Percentiles rank a stretch among this genome's conserved stretches.
These are phyloP conservation scores for Sanghuangporus weigelae DNA, from an alignment of 1,284 basidiomycete genomes.

Conservation along the genomic window DNA sequence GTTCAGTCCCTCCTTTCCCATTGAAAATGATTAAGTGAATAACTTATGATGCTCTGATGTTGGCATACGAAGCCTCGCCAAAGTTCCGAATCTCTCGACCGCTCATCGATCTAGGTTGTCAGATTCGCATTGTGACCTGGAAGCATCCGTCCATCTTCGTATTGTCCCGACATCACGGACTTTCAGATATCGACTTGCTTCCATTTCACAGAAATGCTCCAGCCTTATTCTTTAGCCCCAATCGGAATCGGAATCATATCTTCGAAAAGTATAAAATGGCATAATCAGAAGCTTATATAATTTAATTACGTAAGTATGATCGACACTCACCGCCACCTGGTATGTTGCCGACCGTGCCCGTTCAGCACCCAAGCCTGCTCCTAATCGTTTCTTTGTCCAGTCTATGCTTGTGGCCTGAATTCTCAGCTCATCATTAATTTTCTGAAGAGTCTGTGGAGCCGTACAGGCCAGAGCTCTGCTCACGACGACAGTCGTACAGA, in stretches of 20 bases:
- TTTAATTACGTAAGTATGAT: neutral
- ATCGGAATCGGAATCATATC: neutral
- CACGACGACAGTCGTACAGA: conserved; percentile 4
- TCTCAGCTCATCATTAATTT: neutral
- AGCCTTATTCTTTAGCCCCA: conserved; percentile 5
- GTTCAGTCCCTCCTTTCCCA: neutral
- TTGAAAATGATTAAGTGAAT: neutral
- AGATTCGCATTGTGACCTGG: neutral
- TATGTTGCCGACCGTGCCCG: neutral
- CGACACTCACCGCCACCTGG: neutral
- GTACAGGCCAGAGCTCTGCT: neutral
- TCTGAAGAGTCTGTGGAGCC: conserved; percentile 2
- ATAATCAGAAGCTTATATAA: neutral
- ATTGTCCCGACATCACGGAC: neutral
- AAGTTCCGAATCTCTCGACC: neutral
- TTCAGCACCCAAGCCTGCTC: neutral
- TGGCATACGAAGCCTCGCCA: neutral
- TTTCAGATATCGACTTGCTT: neutral
- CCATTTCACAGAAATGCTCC: conserved; percentile 1
- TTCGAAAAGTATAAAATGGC: neutral
- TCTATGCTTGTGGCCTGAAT: neutral
- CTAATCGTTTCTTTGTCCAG: neutral
- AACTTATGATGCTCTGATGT: neutral
- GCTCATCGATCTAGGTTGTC: neutral
- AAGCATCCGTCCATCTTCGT: neutral